Conservation (phyloP, 1,284 basidiomycete genomes). For the Kwoniella shivajii region DNA sequence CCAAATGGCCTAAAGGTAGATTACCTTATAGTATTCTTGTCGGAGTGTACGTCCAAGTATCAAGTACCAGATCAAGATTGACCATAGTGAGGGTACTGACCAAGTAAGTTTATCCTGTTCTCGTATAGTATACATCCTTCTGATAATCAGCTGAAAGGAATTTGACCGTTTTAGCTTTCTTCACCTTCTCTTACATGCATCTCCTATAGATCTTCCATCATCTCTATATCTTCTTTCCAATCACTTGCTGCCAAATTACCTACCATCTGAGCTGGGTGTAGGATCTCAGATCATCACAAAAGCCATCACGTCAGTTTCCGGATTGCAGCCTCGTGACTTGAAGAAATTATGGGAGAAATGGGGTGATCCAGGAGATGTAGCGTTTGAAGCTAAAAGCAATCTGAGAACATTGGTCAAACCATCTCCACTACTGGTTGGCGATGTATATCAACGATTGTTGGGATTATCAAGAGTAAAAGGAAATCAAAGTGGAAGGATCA, state of each 20-base stretch:
- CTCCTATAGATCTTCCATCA: conserved; percentile 71
- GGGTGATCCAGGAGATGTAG: conserved; percentile 79
- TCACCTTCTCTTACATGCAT: conserved; percentile 67
- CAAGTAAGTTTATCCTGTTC: conserved; percentile 58
- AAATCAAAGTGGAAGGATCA: conserved; percentile 70
- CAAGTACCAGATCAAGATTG: conserved; percentile 78
- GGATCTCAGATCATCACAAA: conserved; percentile 75
- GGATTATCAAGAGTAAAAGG: conserved; percentile 71
- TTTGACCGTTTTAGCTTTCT: conserved; percentile 57
- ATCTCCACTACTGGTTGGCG: conserved; percentile 65
- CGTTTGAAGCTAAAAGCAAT: conserved; percentile 77
- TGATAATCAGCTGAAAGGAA: too few species aligned
- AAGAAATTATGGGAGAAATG: conserved; percentile 59
- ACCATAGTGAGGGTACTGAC: conserved; percentile 77
- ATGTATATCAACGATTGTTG: conserved; percentile 68
- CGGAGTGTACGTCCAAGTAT: conserved; percentile 71
- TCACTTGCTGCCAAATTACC: conserved; percentile 76
- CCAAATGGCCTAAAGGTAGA: conserved; percentile 53
- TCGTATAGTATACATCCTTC: not conserved
- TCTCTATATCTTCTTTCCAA: conserved; percentile 91
- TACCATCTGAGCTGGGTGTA: conserved; percentile 72
- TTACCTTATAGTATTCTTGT: conserved; percentile 81
- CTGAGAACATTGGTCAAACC: conserved; percentile 75
- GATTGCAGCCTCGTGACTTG: conserved; percentile 68
- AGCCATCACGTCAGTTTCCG: conserved; percentile 80